Conservation (phyloP, 139 green algal species). For the Ostreobium quekettii region DNA sequence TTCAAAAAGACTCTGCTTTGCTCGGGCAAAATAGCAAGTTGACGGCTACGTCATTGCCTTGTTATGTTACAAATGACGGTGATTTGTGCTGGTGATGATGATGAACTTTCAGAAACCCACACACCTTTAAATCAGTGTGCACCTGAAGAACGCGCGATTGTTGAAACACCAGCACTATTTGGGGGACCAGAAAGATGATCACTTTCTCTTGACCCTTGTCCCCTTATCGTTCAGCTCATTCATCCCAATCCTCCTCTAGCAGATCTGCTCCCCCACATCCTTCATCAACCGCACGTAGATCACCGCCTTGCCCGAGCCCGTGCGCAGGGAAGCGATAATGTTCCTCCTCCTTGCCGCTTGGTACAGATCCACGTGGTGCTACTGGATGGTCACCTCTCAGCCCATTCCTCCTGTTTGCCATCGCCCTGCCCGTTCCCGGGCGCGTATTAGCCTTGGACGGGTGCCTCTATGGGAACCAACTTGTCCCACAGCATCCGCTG, state of each 20-base stretch:
- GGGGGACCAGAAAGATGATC: constrained; percentile 42
- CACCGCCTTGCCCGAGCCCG: constrained; percentile 42
- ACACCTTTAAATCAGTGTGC: constrained; percentile 26
- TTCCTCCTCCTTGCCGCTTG: constrained; percentile 5
- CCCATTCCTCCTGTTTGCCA: neutral
- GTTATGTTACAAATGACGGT: too few relatives aligned
- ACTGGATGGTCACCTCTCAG: neutral
- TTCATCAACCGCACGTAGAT: constrained; percentile 50
- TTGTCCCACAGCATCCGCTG: too few relatives aligned
- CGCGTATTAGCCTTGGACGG: too few relatives aligned
- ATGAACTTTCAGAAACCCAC: too few relatives aligned
- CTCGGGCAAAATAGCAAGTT: too few relatives aligned
- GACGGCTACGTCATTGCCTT: too few relatives aligned
- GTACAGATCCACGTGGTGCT: constrained; percentile 9
- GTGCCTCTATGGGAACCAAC: too few relatives aligned
- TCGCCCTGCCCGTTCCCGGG: neutral
- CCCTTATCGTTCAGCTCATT: constrained; percentile 16
- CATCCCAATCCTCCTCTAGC: too few relatives aligned
- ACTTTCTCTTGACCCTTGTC: constrained; percentile 11
- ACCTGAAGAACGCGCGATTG: constrained; percentile 24
- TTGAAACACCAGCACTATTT: constrained; percentile 30
- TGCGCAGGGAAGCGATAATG: constrained; percentile 11
- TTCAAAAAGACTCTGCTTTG: too few relatives aligned
- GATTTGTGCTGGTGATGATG: too few relatives aligned
- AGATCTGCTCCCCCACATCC: constrained; percentile 27